Evolutionary conservation across 768 basidiomycete genomes (phyloP).

Genomic region (Termitomyces sp.): DNA sequence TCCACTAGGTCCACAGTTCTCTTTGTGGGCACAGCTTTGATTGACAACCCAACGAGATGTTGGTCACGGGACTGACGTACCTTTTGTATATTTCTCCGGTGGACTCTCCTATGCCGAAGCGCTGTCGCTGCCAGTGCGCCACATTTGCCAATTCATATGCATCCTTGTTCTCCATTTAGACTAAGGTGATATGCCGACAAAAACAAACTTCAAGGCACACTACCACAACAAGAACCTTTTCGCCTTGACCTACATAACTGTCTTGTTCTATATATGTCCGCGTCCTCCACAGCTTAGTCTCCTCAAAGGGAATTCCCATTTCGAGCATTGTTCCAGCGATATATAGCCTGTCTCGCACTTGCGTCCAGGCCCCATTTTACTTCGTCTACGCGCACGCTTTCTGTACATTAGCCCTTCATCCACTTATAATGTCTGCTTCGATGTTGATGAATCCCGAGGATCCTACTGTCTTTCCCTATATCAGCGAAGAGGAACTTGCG

Average conservation of each 20-base stretch:
- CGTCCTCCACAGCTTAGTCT: background rate
- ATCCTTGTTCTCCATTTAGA: background rate
- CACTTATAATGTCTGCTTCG: background rate
- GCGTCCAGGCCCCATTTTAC: background rate
- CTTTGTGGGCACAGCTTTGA: background rate
- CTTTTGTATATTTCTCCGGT: background rate
- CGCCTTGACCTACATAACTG: background rate
- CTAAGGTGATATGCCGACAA: background rate
- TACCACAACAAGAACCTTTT: background rate
- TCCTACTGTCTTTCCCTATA: background rate
- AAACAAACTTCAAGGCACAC: background rate
- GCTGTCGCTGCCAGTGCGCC: background rate
- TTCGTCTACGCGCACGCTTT: background rate
- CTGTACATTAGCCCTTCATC: background rate
- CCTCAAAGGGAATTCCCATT: background rate
- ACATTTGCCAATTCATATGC: background rate
- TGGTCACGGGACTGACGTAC: background rate
- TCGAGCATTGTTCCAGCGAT: background rate
- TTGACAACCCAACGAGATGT: background rate
- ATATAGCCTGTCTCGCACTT: background rate
- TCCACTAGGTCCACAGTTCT: background rate
- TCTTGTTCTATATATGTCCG: background rate
- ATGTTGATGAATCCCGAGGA: background rate
- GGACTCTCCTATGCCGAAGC: background rate
- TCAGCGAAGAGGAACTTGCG: background rate